phyloP scores from a whole-genome alignment of 2,329 filamentous ascomycete genomes.

The Xylaria multiplex region DNA sequence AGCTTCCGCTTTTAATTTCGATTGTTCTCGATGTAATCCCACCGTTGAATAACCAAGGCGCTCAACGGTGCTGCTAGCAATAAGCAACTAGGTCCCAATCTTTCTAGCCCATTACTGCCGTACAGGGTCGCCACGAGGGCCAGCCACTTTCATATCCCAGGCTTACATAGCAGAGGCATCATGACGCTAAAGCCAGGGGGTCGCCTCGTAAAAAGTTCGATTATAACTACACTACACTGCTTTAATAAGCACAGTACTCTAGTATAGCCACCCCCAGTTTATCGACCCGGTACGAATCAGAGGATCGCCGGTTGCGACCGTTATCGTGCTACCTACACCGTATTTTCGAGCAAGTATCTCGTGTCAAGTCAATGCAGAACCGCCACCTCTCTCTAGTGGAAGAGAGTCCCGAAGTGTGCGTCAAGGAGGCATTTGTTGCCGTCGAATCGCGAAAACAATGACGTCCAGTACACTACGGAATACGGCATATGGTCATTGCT shows the following conservation, averaged over 20 bases:
- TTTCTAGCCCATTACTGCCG: conserved; percentile 9
- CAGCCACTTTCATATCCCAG: conserved; percentile 20
- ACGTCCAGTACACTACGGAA: conserved; percentile 12
- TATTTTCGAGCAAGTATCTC: conserved; percentile 3
- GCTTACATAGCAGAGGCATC: conserved; percentile 12
- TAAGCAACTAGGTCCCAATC: neutral
- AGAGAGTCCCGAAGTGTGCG: neutral
- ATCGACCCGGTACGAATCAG: conserved; percentile 1
- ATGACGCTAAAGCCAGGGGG: conserved; percentile 20
- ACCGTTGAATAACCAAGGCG: too few species aligned
- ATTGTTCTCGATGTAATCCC: conserved; percentile 19
- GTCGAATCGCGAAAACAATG: conserved; percentile 13
- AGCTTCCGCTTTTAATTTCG: conserved; percentile 23
- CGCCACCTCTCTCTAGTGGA: neutral
- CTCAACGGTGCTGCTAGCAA: conserved; percentile 22
- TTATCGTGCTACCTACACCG: conserved; percentile 6
- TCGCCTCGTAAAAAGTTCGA: neutral
- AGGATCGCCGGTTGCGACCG: conserved; percentile 5
- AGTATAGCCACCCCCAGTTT: neutral
- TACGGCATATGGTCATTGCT: conserved; percentile 22
- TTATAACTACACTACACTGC: neutral
- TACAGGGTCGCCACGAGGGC: conserved; percentile 35
- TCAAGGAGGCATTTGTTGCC: conserved; percentile 1
- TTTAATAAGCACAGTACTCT: too few species aligned
- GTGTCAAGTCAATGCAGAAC: neutral